Base-by-base conservation (phyloP, 78 protist genomes). In the Anaeramoeba ignava region DNA sequence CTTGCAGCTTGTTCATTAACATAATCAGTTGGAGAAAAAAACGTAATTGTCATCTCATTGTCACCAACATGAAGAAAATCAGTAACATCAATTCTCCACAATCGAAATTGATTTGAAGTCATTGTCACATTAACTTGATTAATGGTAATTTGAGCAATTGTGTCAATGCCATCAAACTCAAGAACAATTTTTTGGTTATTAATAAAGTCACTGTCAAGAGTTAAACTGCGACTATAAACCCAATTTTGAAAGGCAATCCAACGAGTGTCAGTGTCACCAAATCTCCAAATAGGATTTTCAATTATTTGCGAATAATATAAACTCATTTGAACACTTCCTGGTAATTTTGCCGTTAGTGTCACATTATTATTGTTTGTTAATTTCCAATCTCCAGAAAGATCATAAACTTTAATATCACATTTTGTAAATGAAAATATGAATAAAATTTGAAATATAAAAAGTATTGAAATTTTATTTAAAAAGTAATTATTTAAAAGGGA, bases 151-250 rank as follows among this genome's bases (percentile, higher is more conserved):
- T 54, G 36, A 54, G 73, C 8, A 54, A 54, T 54, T 17, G 73
- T 54, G 73, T 54, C 73, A 54, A 54, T 54, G 73, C 73, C 17
- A 54, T 54, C 73, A 54, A 54, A 54, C 17, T 54, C 73, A 54
- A 54, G 73, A 27, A 54, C 8, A 54, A 27, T 27, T 54, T 54
- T 54, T 27, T 54, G 8, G 8, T 17, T 17, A 54, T 17, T 54
- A 27, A 27, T 17, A 54, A 54, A 54, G 8, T 54, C 36, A 8
- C 17, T 54, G 8, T 8, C 17, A 54, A 54, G 17, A 27, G 73
- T 54, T 54, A 17, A n/a, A n/a, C n/a, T n/a, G n/a, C n/a, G 8
- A 27, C 17, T 54, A 54, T 54, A 54, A 54, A 8, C 17, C 73
- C 73, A 54, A 17, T 8, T 54, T 8, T 54, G 36, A 54, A 27